Conservation (phyloP, 192 early-diverging fungal genomes). For the Linderina pennispora region DNA sequence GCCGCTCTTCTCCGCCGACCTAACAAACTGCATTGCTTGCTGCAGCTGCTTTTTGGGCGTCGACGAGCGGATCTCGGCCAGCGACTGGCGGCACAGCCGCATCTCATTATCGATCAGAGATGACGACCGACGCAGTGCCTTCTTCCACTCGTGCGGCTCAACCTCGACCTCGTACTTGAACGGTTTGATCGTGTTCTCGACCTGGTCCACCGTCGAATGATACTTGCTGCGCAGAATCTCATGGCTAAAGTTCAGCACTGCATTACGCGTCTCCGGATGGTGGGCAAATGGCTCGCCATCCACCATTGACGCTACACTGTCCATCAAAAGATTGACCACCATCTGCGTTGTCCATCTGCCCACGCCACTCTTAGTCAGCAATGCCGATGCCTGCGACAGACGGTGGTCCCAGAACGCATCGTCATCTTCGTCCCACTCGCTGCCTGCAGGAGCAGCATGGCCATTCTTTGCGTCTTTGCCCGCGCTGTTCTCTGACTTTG, state of each 20-base stretch:
- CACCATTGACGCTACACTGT: constrained; percentile 75
- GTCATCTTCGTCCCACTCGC: constrained; percentile 39
- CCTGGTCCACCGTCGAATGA: constrained; percentile 89
- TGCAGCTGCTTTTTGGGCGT: constrained; percentile 77
- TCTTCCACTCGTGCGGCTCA: constrained; percentile 85
- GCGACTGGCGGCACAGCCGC: constrained; percentile 62
- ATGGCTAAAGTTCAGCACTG: constrained; percentile 76
- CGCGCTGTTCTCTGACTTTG: constrained; percentile 1
- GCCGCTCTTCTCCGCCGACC: constrained; percentile 61
- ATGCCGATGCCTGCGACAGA: constrained; percentile 73
- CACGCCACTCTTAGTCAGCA: constrained; percentile 91
- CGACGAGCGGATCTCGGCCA: constrained; percentile 64
- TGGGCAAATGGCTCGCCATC: constrained; percentile 78
- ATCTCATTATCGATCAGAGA: constrained; percentile 74
- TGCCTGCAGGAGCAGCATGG: background rate
- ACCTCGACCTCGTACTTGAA: constrained; percentile 98
- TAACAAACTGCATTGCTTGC: constrained; percentile 75
- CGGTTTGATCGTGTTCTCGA: constrained; percentile 98
- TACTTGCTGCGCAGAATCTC: constrained; percentile 84
- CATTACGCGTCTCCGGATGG: constrained; percentile 72
- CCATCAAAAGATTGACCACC: constrained; percentile 81
- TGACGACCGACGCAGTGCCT: constrained; percentile 77
- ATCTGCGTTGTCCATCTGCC: constrained; percentile 88
- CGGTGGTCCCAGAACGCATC: constrained; percentile 77
- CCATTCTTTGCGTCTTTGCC: constrained; percentile 1